These are phyloP conservation scores for Nelumbo lutea DNA, from an alignment of 164 flowering plant genomes.

Conservation along the genomic window DNA sequence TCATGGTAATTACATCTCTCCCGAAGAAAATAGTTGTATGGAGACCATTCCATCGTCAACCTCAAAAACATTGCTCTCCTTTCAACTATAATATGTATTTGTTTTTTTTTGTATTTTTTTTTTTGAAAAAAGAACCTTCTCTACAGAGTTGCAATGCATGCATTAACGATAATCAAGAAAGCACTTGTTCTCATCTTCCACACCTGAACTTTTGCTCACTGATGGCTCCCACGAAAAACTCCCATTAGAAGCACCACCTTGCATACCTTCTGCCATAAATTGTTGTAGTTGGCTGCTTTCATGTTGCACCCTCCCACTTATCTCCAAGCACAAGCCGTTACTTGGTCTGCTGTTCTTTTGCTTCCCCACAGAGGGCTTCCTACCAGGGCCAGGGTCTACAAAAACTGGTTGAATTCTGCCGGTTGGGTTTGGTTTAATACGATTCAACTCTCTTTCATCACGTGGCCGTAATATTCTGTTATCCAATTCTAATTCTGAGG, in stretches of 20 bases:
- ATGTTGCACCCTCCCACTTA: constrained; percentile 94
- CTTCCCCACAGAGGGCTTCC: constrained; percentile 38
- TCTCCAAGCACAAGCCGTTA: constrained; percentile 72
- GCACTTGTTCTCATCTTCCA: constrained; percentile 26
- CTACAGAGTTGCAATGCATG: not conserved
- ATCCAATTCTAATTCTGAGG: constrained; percentile 44
- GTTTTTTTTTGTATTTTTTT: no score
- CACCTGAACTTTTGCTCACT: constrained; percentile 8
- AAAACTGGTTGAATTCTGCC: constrained; percentile 62
- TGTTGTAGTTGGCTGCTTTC: constrained; percentile 37
- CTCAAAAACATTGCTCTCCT: no score
- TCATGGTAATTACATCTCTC: no score
- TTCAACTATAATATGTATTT: no score
- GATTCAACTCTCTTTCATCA: constrained; percentile 65
- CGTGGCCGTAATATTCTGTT: constrained; percentile 47
- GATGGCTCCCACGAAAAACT: constrained; percentile 19
- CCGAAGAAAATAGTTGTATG: no score
- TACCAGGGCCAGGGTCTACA: constrained; percentile 49
- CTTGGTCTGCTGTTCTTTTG: constrained; percentile 21
- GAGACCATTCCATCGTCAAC: no score
- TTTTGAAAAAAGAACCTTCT: no score
- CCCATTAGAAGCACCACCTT: constrained; percentile 11
- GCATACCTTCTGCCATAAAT: constrained; percentile 13
- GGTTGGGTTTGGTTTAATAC: constrained; percentile 78
- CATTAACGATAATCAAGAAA: constrained; percentile 21